Percentiles rank a stretch among this genome's conserved stretches.
Evolutionary conservation across 2,329 filamentous ascomycete species (phyloP).

Genomic region (Venturia nashicola): DNA sequence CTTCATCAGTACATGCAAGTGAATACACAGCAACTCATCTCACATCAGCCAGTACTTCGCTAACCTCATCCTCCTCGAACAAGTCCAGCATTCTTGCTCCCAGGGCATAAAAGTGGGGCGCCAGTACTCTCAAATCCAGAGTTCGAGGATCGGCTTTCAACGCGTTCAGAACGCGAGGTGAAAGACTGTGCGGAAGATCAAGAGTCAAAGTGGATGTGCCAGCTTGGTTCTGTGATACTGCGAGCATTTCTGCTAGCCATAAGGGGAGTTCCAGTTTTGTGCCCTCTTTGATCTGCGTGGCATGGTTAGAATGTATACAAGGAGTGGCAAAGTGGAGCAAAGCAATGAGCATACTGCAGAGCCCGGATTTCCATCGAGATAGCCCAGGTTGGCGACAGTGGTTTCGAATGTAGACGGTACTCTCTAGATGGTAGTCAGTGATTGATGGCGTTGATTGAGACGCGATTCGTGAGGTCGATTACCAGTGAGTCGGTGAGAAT

Average conservation of each 20-base stretch:
- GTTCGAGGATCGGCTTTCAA: constrained; percentile 80
- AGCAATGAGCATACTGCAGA: constrained; percentile 34
- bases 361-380: constrained; percentile 72
- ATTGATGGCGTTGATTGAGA: constrained; percentile 1
- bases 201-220: constrained; percentile 44
- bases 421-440: constrained; percentile 47
- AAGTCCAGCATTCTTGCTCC: constrained; percentile 78
- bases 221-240: constrained; percentile 33
- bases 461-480: constrained; percentile 12
- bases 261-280: constrained; percentile 75
- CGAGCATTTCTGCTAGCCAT: constrained; percentile 92
- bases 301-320: constrained; percentile 6
- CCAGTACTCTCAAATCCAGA: constrained; percentile 72
- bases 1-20: neutral
- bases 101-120: constrained; percentile 77
- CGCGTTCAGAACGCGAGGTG: constrained; percentile 71
- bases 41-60: constrained; percentile 42
- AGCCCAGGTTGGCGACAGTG: constrained; percentile 74
- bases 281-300: constrained; percentile 57
- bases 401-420: constrained; percentile 91
- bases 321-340: constrained; percentile 11
- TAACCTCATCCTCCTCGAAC: constrained; percentile 77
- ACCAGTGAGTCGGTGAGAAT: constrained; percentile 79
- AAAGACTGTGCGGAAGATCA: constrained; percentile 67
- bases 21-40: constrained; percentile 11